Evolutionary conservation across 768 basidiomycete species (phyloP), one percentile per base, ranked within the genome.

Genomic region (Neoboletus brunneissimus): DNA sequence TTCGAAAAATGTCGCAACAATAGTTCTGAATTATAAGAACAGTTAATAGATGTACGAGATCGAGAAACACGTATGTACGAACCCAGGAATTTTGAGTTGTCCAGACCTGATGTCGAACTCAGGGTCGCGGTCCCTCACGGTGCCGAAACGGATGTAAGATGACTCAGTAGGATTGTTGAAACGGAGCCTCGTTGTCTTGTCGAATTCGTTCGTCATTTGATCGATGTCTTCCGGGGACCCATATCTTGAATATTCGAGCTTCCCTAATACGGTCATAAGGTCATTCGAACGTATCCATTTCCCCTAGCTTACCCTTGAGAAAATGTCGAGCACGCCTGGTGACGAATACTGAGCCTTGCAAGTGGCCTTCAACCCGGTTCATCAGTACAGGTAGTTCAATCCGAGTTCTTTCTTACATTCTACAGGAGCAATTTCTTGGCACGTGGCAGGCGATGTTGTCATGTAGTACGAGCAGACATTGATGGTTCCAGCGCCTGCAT

Each of bases 401-500:
- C 23, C n/a, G 5, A 18, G 35, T 13, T 31, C 31, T n/a, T 18
- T 47, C 68, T 69, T 55, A 79, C 80, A 81, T 61, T 76, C 72
- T 1, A 76, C 61, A 0, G 75, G 74, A 4, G 80, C 77, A 25
- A 82, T 76, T 64, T 84, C 83, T 51, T 81, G 77, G 32, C 81
- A 76, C 2, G 66, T 60, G 3, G 61, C 54, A 1, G 70, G 52
- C 2, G 61, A 67, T 22, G 60, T 62, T 18, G 64, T 63, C 61
- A 76, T 74, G 31, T 73, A 74, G 53, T 86, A 86, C 13, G 79
- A 73, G 54, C 81, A 84, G 37, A 85, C 70, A 56, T 87, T 84
- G 32, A 86, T 73, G 0, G 82, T 86, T n/a, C 82, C 84, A 42
- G 82, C 82, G 9, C 85, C 84, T 5, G 83, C 82, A 56, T 86